Base-by-base conservation (phyloP, 768 basidiomycete species). In the Suillus paluster region DNA sequence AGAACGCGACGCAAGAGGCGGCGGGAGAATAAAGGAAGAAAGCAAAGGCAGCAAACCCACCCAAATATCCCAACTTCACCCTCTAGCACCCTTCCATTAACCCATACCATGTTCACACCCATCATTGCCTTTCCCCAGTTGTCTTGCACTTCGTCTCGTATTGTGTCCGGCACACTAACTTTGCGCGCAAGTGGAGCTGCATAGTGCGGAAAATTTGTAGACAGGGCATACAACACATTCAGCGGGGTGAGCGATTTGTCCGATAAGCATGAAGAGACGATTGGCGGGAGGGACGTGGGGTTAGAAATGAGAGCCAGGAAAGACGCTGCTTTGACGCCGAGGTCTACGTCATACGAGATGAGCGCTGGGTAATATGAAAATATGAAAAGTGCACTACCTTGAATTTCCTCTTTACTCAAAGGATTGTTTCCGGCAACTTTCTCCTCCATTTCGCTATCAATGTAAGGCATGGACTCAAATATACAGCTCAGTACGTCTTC, bases 131-230 rank as follows among this genome's bases (percentile, higher is more conserved):
- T 84, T 30, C 21, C 64, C 62, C 84, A 81, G 65, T 94, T 94
- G 9, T 69, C 70, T 23, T 79, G 69, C 7, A 95, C 71, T 68
- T 93, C 92, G 0, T 81, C 73, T 1, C 71, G 68, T 10, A 97
- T 67, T 14, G 75, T 78, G 10, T 76, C 71, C 61, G 85, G 83
- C 3, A 85, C 76, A 2, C 77, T 67, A 46, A 95, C 85, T 61
- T 89, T 87, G 4, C 94, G 86, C 0, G 91, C 84, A 34, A 97
- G 79, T 4, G 88, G 79, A 1, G 87, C 81, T 1, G 89, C 88
- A 69, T 96, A 97, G 71, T 86, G 90, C 0, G 97, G 96, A 77
- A 98, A 97, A 74, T 96, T 89, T 69, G 95, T 92, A 0, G 92
- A 83, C 23, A 99, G 83, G 15, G 85, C 81, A 50, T 80, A 83